Conservation (phyloP, 805 yeast genomes). For the Wickerhamomyces chaumierensis region DNA sequence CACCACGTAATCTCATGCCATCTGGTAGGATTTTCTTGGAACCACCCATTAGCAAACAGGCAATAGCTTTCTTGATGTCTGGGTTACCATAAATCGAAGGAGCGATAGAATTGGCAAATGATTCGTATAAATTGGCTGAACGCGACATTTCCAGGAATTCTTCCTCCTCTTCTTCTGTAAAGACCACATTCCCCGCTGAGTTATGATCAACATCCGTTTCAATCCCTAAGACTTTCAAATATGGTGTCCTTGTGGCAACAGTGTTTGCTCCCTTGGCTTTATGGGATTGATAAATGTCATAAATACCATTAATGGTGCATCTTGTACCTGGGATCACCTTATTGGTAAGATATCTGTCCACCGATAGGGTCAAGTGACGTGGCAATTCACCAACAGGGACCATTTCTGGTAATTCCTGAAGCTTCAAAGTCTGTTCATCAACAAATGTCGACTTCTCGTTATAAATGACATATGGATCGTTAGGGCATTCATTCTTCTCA, state of each 20-base stretch:
- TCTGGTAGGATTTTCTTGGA: constrained; percentile 87
- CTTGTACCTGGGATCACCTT: constrained; percentile 91
- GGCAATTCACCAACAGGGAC: constrained; percentile 99
- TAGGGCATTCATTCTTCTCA: constrained; percentile 58
- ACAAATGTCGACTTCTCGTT: constrained; percentile 91
- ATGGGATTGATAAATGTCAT: constrained; percentile 81
- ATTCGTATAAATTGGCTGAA: constrained; percentile 73
- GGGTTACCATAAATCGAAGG: constrained; percentile 92
- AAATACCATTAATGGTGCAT: constrained; percentile 85
- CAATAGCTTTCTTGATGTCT: constrained; percentile 88
- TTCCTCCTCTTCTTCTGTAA: constrained; percentile 90
- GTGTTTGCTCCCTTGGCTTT: constrained; percentile 43
- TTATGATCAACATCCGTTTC: constrained; percentile 72
- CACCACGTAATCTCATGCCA: constrained; percentile 95
- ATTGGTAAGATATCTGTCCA: constrained; percentile 84
- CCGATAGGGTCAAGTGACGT: constrained; percentile 76
- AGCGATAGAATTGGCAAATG: constrained; percentile 82
- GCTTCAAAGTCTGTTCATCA: constrained; percentile 87
- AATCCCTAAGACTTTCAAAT: constrained; percentile 76
- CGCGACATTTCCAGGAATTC: constrained; percentile 74
- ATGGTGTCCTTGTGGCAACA: constrained; percentile 93
- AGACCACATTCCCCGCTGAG: constrained; percentile 45
- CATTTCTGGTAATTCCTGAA: constrained; percentile 97
- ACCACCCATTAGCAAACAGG: constrained; percentile 90
- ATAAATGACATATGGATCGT: constrained; percentile 84